phyloP scores from a whole-genome alignment of 192 early-diverging fungal species.

The Rhizophlyctis rosea region DNA sequence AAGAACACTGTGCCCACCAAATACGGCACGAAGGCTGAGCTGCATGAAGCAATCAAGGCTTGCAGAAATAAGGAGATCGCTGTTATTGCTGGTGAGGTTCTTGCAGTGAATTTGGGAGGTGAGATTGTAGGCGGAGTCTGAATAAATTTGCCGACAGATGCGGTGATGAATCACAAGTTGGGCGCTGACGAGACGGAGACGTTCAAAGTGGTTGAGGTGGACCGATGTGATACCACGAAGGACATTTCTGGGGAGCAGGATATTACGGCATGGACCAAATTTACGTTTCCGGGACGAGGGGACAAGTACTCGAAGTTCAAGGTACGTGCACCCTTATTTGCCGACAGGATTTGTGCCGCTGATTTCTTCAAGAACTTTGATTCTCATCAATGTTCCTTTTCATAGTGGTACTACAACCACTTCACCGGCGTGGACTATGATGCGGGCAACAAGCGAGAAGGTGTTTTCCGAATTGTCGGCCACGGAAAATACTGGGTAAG shows the following conservation, averaged over 20 bases:
- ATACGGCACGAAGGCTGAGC: slow-evolving; percentile 45
- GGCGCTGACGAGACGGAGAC: slow-evolving; percentile 41
- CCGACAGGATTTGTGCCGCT: too few species aligned
- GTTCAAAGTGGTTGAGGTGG: slow-evolving; percentile 40
- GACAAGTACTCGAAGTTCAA: slow-evolving; percentile 41
- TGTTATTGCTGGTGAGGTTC: slow-evolving; percentile 42
- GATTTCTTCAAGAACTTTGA: too few species aligned
- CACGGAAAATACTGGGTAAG: slow-evolving; percentile 42
- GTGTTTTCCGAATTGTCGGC: slow-evolving; percentile 42
- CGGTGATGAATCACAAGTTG: slow-evolving; percentile 40
- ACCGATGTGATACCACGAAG: slow-evolving; percentile 32
- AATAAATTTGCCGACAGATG: not conserved
- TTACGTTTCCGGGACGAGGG: slow-evolving; percentile 36
- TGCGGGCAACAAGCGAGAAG: slow-evolving; percentile 37
- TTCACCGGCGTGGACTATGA: slow-evolving; percentile 46
- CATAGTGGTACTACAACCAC: slow-evolving; percentile 33
- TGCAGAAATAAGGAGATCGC: slow-evolving; percentile 29
- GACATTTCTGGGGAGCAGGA: slow-evolving; percentile 37
- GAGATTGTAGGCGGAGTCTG: too few species aligned
- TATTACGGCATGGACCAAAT: slow-evolving; percentile 42
- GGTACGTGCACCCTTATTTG: not conserved
- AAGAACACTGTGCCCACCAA: slow-evolving; percentile 46
- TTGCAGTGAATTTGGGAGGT: too few species aligned
- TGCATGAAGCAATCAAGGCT: slow-evolving; percentile 38
- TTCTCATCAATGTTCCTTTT: not conserved